A percentile compares a stretch with the other conserved stretches of the same genome.
These are phyloP conservation scores for Rhodotorula sp. DNA, from an alignment of 1,284 basidiomycete species.

Conservation along the genomic window DNA sequence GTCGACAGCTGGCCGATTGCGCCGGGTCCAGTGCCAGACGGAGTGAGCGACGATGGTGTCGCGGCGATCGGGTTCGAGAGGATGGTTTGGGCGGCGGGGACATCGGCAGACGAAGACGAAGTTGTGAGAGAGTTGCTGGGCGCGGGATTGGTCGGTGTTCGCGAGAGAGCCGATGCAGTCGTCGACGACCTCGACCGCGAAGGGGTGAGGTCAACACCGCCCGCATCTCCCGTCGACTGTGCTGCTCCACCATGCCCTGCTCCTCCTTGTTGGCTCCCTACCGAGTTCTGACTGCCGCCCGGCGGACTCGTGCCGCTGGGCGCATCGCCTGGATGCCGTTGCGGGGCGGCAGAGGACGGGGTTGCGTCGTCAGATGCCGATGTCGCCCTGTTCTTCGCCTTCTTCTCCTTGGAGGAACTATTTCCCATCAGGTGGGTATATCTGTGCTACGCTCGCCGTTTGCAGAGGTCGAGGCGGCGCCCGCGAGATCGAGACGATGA, in stretches of 20 bases:
- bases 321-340: background rate
- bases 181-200: conserved; percentile 10
- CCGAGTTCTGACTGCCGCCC: background rate
- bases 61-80: conserved; percentile 45
- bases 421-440: conserved; percentile 22
- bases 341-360: background rate
- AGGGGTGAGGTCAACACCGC: background rate
- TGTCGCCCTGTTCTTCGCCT: conserved; percentile 5
- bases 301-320: background rate
- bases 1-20: conserved; percentile 29
- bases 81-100: conserved; percentile 51
- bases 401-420: conserved; percentile 35
- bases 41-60: conserved; percentile 11
- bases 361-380: background rate
- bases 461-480: background rate
- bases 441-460: no score
- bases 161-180: conserved; percentile 3
- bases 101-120: conserved; percentile 22
- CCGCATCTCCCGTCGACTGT: background rate
- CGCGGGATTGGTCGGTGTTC: background rate
- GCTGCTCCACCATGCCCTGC: background rate
- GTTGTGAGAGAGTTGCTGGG: background rate
- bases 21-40: background rate
- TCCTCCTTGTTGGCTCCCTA: background rate
- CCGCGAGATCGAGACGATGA: background rate